Evolutionary conservation across 2,329 filamentous ascomycete genomes (phyloP).

Genomic region (Hymenoscyphus fructigenus): DNA sequence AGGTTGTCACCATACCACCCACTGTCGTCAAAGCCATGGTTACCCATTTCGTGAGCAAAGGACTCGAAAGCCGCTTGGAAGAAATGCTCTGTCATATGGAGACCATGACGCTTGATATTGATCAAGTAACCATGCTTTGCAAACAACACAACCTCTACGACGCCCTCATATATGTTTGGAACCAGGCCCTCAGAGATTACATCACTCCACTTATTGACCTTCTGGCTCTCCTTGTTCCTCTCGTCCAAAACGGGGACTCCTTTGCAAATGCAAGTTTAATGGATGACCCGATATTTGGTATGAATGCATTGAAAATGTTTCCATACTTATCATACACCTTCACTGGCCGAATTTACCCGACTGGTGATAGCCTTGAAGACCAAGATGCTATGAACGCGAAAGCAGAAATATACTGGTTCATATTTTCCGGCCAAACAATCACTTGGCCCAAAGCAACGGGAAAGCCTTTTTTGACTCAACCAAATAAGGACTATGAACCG

Average conservation of each 20-base stretch:
- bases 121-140: conserved; percentile 87
- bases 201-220: conserved; percentile 88
- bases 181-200: conserved; percentile 83
- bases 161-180: conserved; percentile 96
- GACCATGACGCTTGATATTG: conserved; percentile 86
- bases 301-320: conserved; percentile 86
- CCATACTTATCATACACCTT: conserved; percentile 91
- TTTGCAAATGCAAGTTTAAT: conserved; percentile 53
- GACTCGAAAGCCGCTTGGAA: conserved; percentile 76
- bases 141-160: conserved; percentile 92
- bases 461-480: conserved; percentile 60
- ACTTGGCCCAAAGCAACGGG: conserved; percentile 69
- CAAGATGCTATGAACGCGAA: conserved; percentile 75
- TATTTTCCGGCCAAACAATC: conserved; percentile 82
- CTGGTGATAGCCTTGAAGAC: conserved; percentile 72
- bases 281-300: conserved; percentile 59
- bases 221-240: conserved; percentile 62
- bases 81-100: conserved; percentile 94
- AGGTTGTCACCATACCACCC: conserved; percentile 74
- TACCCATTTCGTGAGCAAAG: conserved; percentile 72
- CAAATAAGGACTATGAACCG: conserved; percentile 58
- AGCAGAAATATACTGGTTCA: conserved; percentile 84
- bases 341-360: conserved; percentile 89
- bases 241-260: conserved; percentile 56
- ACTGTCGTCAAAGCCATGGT: conserved; percentile 84